Percentiles rank a stretch among this genome's conserved stretches.
Conservation (phyloP, 2,329 filamentous ascomycete genomes). For the Aspergillus piperis region DNA sequence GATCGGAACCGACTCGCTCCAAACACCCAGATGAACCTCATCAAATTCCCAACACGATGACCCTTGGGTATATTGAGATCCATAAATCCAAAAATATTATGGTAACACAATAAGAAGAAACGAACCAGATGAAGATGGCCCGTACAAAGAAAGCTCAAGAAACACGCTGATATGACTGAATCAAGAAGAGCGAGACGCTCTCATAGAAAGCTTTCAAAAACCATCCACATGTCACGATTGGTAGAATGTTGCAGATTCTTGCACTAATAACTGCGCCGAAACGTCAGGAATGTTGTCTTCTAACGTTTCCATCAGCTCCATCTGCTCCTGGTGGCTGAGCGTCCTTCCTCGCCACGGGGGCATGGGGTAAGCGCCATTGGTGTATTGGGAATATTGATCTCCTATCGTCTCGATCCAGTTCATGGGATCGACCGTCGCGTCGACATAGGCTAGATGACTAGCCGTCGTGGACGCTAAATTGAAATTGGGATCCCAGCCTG, state of each 20-base stretch:
- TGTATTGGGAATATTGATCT: slow-evolving; percentile 51
- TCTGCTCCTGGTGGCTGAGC: slow-evolving; percentile 76
- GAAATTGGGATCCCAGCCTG: slow-evolving; percentile 46
- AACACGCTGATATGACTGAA: slow-evolving; percentile 1
- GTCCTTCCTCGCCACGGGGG: slow-evolving; percentile 61
- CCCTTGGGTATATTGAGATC: slow-evolving; percentile 15
- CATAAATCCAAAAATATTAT: slow-evolving; percentile 5
- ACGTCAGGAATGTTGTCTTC: slow-evolving; percentile 59
- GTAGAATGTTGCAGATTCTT: slow-evolving; percentile 46
- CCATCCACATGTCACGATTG: slow-evolving; percentile 28
- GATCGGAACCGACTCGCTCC: slow-evolving; percentile 5
- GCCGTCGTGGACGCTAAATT: slow-evolving; percentile 40
- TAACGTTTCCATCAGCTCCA: slow-evolving; percentile 78
- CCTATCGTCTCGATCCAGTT: slow-evolving; percentile 47
- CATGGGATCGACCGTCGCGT: slow-evolving; percentile 41
- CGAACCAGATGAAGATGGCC: background rate
- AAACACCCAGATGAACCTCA: slow-evolving; percentile 12
- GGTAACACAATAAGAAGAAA: background rate
- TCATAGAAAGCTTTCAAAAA: background rate
- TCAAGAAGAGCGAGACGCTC: background rate
- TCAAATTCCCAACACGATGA: slow-evolving; percentile 7
- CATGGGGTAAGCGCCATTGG: slow-evolving; percentile 48
- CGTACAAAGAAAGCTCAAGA: background rate
- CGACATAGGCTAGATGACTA: slow-evolving; percentile 37
- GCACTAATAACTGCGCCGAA: slow-evolving; percentile 40